These are phyloP conservation scores for Fusarium tuaranense DNA, from an alignment of 2,329 filamentous ascomycete genomes.

Conservation along the genomic window DNA sequence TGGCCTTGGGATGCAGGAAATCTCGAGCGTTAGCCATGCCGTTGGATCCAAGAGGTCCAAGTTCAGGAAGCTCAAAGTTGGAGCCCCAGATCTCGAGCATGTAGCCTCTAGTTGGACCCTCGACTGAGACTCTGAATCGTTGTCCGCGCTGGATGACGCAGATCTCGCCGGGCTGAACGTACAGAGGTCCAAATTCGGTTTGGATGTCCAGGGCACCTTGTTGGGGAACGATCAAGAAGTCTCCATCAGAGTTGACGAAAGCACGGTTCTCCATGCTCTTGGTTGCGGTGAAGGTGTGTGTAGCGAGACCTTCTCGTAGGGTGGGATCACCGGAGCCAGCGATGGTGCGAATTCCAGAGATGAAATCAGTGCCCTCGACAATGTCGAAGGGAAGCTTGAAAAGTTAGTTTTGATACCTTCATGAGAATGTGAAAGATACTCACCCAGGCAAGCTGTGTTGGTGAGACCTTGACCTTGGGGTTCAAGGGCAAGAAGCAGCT, in stretches of 20 bases:
- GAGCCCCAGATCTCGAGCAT: constrained; percentile 75
- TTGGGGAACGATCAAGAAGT: constrained; percentile 74
- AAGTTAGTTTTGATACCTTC: fast-evolving
- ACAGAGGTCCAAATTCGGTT: constrained; percentile 73
- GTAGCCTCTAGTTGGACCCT: constrained; percentile 73
- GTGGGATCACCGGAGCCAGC: constrained; percentile 63
- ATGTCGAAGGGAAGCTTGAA: constrained; percentile 53
- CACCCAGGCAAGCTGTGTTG: constrained; percentile 43
- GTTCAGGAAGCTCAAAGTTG: constrained; percentile 74
- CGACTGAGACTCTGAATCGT: constrained; percentile 52
- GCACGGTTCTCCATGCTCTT: constrained; percentile 59
- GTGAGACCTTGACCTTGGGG: constrained; percentile 37
- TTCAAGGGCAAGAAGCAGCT: constrained; percentile 42
- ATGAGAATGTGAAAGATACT: neutral
- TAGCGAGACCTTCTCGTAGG: constrained; percentile 60
- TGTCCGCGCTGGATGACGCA: constrained; percentile 75
- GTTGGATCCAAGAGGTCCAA: constrained; percentile 75
- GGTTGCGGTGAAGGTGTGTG: constrained; percentile 62
- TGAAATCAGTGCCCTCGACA: constrained; percentile 45
- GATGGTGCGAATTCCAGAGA: constrained; percentile 59
- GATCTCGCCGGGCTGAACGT: constrained; percentile 76
- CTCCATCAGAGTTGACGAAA: constrained; percentile 71
- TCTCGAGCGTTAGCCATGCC: constrained; percentile 74
- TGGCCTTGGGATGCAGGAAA: constrained; percentile 72
- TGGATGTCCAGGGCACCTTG: constrained; percentile 74